These are phyloP conservation scores for Platanthera guangdongensis DNA, from an alignment of 106 monocot genomes.

Conservation along the genomic window DNA sequence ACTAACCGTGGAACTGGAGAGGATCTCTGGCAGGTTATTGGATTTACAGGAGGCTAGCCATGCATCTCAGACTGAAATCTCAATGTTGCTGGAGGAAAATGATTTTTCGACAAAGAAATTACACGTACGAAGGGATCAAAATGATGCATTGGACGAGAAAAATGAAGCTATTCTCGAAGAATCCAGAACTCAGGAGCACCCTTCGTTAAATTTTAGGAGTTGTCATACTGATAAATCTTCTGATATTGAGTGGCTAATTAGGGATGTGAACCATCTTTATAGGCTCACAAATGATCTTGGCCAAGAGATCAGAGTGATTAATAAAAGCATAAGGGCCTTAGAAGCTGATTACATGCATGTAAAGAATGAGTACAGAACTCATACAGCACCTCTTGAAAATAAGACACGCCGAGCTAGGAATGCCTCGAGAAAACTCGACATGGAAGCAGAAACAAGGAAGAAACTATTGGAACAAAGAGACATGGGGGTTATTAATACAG, in stretches of 20 bases:
- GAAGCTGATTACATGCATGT: constrained; percentile 25
- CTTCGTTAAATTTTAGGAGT: constrained; percentile 30
- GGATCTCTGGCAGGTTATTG: constrained; percentile 13
- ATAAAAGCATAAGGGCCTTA: constrained; percentile 18
- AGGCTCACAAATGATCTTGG: constrained; percentile 18
- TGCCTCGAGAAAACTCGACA: constrained; percentile 8
- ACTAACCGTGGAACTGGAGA: constrained; percentile 17
- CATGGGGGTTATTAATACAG: background rate
- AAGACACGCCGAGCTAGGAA: constrained; percentile 18
- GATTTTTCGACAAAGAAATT: constrained; percentile 16
- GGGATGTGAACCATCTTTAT: constrained; percentile 16
- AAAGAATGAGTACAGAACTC: constrained; percentile 16
- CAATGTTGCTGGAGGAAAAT: constrained; percentile 37
- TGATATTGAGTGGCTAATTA: constrained; percentile 19
- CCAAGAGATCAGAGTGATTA: constrained; percentile 22
- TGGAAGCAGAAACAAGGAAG: constrained; percentile 8
- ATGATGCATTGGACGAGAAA: constrained; percentile 26
- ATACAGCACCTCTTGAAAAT: constrained; percentile 8
- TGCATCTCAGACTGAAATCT: constrained; percentile 23
- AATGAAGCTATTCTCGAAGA: constrained; percentile 27
- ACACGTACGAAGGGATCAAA: constrained; percentile 19
- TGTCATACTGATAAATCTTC: constrained; percentile 25
- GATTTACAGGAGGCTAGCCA: constrained; percentile 22
- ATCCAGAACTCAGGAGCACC: constrained; percentile 27
- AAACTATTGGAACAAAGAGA: constrained; percentile 17